Evolutionary conservation across 257 asterid genomes (phyloP).

Genomic region (Penstemon newberryi): DNA sequence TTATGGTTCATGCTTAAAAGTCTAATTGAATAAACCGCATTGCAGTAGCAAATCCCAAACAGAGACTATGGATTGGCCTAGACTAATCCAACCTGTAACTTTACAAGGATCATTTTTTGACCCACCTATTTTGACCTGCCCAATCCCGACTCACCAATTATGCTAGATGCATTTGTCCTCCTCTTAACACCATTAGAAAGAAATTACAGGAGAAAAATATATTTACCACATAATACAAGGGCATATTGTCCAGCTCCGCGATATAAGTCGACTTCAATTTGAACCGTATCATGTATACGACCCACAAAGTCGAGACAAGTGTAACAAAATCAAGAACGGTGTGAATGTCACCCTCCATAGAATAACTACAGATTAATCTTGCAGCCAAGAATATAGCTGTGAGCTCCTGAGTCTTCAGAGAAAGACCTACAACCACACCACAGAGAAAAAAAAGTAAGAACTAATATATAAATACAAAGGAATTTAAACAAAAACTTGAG

Average conservation of each 20-base stretch:
- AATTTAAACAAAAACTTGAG: no score
- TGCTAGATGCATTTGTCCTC: background rate
- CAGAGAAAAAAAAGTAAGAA: background rate
- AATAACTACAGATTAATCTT: conserved; percentile 59
- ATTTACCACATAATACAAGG: conserved; percentile 65
- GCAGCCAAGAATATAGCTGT: conserved; percentile 79
- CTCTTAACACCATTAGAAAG: background rate
- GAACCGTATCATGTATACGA: conserved; percentile 76
- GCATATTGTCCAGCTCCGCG: conserved; percentile 65
- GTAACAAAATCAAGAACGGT: conserved; percentile 78
- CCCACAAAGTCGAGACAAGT: conserved; percentile 85
- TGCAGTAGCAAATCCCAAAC: no score
- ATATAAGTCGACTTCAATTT: conserved; percentile 73
- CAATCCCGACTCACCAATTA: no score
- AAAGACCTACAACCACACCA: conserved; percentile 56
- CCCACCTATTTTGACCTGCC: no score
- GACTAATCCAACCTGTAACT: no score
- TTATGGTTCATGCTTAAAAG: no score
- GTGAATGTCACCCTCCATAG: conserved; percentile 87
- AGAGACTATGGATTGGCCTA: no score
- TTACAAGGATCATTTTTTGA: no score
- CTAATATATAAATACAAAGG: no score
- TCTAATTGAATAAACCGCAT: no score
- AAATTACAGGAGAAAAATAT: background rate
- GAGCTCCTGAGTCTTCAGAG: conserved; percentile 87